Percentiles rank a stretch among this genome's conserved stretches.
Conservation (phyloP, 2,329 filamentous ascomycete genomes). For the Sclerotiophoma versabilis region DNA sequence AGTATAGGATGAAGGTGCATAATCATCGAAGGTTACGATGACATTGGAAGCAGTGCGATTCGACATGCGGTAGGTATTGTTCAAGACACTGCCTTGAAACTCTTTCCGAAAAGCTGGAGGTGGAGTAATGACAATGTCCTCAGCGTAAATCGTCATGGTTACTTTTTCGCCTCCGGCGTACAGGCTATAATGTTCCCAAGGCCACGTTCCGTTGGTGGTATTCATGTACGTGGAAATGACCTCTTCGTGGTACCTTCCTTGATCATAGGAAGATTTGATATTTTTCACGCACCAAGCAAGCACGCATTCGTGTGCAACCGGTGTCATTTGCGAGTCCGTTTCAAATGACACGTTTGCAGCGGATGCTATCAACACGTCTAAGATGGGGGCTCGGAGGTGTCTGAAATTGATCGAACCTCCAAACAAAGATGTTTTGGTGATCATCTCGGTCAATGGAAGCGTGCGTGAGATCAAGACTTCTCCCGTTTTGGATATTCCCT, state of each 20-base stretch:
- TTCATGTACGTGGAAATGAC: conserved; percentile 10
- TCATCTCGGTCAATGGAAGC: conserved; percentile 16
- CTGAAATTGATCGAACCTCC: conserved; percentile 30
- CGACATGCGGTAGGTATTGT: too few species aligned
- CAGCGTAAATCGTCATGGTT: background rate
- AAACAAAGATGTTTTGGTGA: conserved; percentile 1
- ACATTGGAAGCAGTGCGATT: background rate
- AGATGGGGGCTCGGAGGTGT: conserved; percentile 16
- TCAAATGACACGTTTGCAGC: background rate
- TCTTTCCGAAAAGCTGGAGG: background rate
- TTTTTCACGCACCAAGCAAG: conserved; percentile 35
- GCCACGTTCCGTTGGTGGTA: background rate
- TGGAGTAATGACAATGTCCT: background rate
- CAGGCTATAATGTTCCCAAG: too few species aligned
- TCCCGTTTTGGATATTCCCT: background rate
- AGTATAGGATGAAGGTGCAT: conserved; percentile 19
- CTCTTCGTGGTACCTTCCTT: conserved; percentile 25
- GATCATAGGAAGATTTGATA: conserved; percentile 25
- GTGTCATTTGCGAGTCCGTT: too few species aligned
- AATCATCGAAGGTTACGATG: conserved; percentile 7
- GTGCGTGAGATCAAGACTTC: conserved; percentile 22
- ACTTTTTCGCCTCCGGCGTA: too few species aligned
- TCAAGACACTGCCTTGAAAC: background rate
- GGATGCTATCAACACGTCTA: conserved; percentile 18
- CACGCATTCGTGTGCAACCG: conserved; percentile 29